Base-by-base conservation (phyloP, 805 yeast species). In the Cyberlindnera maclurae region DNA sequence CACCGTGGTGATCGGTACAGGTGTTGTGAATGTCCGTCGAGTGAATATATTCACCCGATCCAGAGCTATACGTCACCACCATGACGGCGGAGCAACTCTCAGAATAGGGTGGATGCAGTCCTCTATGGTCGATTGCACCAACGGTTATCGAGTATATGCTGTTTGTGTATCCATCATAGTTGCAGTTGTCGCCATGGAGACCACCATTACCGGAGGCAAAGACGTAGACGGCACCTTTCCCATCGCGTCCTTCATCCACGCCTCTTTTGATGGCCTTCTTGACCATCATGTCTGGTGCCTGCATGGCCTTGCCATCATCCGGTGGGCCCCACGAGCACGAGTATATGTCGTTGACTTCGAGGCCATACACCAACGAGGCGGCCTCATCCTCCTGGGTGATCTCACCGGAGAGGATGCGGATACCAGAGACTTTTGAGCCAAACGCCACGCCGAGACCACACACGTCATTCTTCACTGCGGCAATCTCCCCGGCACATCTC, bases 301-400 rank as follows among this genome's bases (percentile, higher is more conserved):
- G 88, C 71, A 93, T 75, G 1, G 95, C 75, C 40, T 60, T 69
- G 0, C 98, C 98, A 58, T 90, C 85, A 59, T 93, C 98, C 3
- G 87, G 74, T 2, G 98, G 98, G 7, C 98, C 98, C 98, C 98
- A 93, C 4, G 96, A 87, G 60, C 98, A 93, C 3, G 96, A 85
- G 58, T 88, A 93, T 29, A 93, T 93, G 59, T 93, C 96, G 60
- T 93, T 93, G 20, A 76, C 73, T 44, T 86, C 89, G 46, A 83
- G 64, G 0, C 79, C 89, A 60, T 84, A 82, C 28, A 84, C 70
- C 69, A 93, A 66, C 2, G 97, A 83, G 3, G 83, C 76, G 0
- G 97, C 97, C 60, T 93, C 98, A 46, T 89, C 95, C 42, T 81
- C 95, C 3, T 85, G 67, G 3, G 90, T 77, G 35, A 93, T 75